phyloP scores from a whole-genome alignment of 768 basidiomycete genomes.

The Psilocybe azurescens region DNA sequence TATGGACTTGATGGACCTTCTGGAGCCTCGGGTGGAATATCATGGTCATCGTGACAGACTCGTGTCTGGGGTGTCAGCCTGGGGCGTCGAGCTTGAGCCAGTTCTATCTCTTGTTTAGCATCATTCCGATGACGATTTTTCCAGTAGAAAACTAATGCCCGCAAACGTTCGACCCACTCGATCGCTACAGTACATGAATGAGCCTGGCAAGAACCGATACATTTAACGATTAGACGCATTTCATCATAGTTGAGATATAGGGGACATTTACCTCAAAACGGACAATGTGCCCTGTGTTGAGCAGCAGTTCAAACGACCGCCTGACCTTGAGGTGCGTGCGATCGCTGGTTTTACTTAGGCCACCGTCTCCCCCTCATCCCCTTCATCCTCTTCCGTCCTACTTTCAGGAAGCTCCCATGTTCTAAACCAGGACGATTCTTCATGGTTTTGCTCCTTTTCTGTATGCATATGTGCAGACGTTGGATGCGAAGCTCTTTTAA shows the following conservation, averaged over 20 bases:
- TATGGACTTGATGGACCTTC: slow-evolving; percentile 57
- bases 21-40: slow-evolving; percentile 54
- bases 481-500: slow-evolving; percentile 67
- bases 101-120: slow-evolving; percentile 81
- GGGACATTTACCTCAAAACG: slow-evolving; percentile 77
- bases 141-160: slow-evolving; percentile 80
- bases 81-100: slow-evolving; percentile 63
- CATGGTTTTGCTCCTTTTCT: slow-evolving; percentile 31
- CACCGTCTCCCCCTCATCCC: slow-evolving; percentile 73
- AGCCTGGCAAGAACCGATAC: slow-evolving; percentile 46
- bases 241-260: not conserved
- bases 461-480: slow-evolving; percentile 42
- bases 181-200: slow-evolving; percentile 67
- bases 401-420: slow-evolving; percentile 43
- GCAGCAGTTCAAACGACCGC: slow-evolving; percentile 78
- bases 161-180: slow-evolving; percentile 87
- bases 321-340: slow-evolving; percentile 55
- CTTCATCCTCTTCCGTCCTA: slow-evolving; percentile 54
- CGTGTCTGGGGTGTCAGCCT: slow-evolving; percentile 64
- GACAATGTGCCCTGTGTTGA: slow-evolving; percentile 69
- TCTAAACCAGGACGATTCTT: slow-evolving; percentile 37
- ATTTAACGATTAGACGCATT: not conserved
- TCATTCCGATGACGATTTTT: slow-evolving; percentile 75
- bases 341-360: slow-evolving; percentile 45
- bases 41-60: slow-evolving; percentile 43